phyloP scores from a whole-genome alignment of 1,139 yeast genomes.

The Blastobotrys persicus region DNA sequence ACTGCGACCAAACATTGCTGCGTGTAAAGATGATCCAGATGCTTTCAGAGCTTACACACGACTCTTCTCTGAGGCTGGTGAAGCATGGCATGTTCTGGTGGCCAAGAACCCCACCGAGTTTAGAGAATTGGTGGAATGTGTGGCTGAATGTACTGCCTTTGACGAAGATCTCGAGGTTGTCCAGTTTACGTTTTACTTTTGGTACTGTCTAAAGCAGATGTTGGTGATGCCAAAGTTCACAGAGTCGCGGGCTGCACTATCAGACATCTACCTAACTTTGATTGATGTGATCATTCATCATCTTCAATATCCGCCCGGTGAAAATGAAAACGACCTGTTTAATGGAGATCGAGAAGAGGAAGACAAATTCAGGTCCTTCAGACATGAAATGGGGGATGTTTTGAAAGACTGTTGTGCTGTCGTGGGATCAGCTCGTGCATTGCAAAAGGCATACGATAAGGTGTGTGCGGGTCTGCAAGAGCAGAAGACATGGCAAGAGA shows the following conservation, averaged over 20 bases:
- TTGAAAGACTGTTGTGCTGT: constrained; percentile 92
- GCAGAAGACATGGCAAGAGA: constrained; percentile 65
- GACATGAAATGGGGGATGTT: constrained; percentile 97
- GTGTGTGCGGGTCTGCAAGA: constrained; percentile 22
- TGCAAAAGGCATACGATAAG: constrained; percentile 58
- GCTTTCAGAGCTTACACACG: constrained; percentile 70
- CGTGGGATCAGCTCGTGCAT: constrained; percentile 70
- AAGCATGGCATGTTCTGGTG: constrained; percentile 87
- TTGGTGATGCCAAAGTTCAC: constrained; percentile 59
- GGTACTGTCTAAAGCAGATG: constrained; percentile 81
- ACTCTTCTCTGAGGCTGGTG: constrained; percentile 89
- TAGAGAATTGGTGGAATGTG: constrained; percentile 69
- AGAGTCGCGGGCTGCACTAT: constrained; percentile 55
- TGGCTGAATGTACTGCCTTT: constrained; percentile 59
- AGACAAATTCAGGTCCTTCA: constrained; percentile 87
- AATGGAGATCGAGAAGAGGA: constrained; percentile 74
- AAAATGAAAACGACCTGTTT: constrained; percentile 43
- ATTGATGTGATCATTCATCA: constrained; percentile 68
- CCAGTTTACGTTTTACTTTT: constrained; percentile 85
- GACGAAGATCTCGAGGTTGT: constrained; percentile 86
- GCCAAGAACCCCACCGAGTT: constrained; percentile 72
- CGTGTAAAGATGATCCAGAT: constrained; percentile 61
- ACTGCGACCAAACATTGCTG: constrained; percentile 51
- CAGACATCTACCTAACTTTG: constrained; percentile 61
- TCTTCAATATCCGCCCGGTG: constrained; percentile 67